Percentiles rank a stretch among this genome's conserved stretches.
Evolutionary conservation across 2,329 filamentous ascomycete genomes (phyloP).

Genomic region (Aspergillus sclerotialis): DNA sequence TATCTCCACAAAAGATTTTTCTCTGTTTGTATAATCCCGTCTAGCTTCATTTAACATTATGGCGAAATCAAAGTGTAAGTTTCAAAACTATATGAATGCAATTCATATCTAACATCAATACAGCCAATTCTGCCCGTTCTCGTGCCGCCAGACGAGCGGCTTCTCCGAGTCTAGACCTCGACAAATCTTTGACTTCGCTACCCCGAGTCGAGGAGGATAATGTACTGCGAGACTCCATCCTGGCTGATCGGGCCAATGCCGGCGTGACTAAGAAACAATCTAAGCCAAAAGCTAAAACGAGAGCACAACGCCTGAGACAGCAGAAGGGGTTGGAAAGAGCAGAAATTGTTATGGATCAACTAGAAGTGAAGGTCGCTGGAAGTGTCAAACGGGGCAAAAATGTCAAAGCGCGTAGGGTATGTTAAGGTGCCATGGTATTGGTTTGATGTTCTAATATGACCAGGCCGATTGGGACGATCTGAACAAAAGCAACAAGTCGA

Average conservation of each 20-base stretch:
- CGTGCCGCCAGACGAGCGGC: conserved; percentile 52
- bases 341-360: conserved; percentile 47
- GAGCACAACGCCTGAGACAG: conserved; percentile 48
- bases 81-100: not conserved
- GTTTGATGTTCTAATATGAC: not conserved
- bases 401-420: conserved; percentile 42
- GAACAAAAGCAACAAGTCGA: conserved; percentile 25
- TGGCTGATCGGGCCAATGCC: conserved; percentile 42
- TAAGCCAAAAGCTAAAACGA: conserved; percentile 42
- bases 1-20: conserved; percentile 20
- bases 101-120: conserved; percentile 6
- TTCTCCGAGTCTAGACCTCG: conserved; percentile 47
- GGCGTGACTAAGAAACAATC: conserved; percentile 49
- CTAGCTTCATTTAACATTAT: conserved; percentile 16
- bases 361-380: conserved; percentile 50
- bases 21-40: conserved; percentile 10
- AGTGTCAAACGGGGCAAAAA: conserved; percentile 43
- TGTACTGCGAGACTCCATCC: conserved; percentile 38
- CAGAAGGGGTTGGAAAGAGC: conserved; percentile 51
- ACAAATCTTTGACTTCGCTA: conserved; percentile 42
- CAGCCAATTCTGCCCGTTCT: conserved; percentile 49
- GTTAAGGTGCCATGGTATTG: conserved; percentile 3
- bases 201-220: conserved; percentile 34
- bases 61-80: conserved; percentile 33
- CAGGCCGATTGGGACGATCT: conserved; percentile 37